Evolutionary conservation across 2,329 filamentous ascomycete genomes (phyloP), one percentile per base, ranked within the genome.

Genomic region (Pyrenophora teres): DNA sequence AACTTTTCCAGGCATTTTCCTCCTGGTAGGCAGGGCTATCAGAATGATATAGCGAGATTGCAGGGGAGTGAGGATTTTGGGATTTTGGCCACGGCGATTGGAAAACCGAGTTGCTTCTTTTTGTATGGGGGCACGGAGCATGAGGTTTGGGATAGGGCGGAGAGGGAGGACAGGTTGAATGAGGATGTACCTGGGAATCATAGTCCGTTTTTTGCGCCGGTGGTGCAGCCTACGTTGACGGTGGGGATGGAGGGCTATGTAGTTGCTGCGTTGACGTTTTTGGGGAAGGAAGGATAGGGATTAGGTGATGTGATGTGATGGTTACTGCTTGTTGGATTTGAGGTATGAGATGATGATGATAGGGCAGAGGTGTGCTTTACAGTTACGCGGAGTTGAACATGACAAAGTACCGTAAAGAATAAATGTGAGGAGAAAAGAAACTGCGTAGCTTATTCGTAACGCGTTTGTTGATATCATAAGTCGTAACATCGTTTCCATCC

Each of bases 51-150:
- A 13, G 65, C 75, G n/a, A 71, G 74, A 0, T 58, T 80, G 0
- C 69, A 74, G 3, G 80, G 77, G 0, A 81, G 78, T 37, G 85
- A 87, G 59, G 85, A 87, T 54, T 86, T 87, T 54, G 75, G 78
- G 0, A 80, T 80, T 21, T 63, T 87, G 39, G 84, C 77, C 0
- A 81, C 78, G 0, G 73, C 71, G 35, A 74, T 79, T 40, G 76
- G 74, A 3, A 69, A 73, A 56, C 84, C 83, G 4, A 78, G 75
- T 54, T 78, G 74, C 40, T 86, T 85, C 60, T 86, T 82, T 74
- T 72, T 81, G 60, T 78, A 83, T 56, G 84, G 84, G 0, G 81
- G 83, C 0, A 77, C 77, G 23, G 80, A 82, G 51, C 68, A 70
- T 0, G 75, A 75, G 44, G 42, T 77, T 4, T 86, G 79, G 77